Percentiles rank a stretch among this genome's conserved stretches.
Evolutionary conservation across 1,284 basidiomycete genomes (phyloP).

Genomic region (Trichosporon inkin): DNA sequence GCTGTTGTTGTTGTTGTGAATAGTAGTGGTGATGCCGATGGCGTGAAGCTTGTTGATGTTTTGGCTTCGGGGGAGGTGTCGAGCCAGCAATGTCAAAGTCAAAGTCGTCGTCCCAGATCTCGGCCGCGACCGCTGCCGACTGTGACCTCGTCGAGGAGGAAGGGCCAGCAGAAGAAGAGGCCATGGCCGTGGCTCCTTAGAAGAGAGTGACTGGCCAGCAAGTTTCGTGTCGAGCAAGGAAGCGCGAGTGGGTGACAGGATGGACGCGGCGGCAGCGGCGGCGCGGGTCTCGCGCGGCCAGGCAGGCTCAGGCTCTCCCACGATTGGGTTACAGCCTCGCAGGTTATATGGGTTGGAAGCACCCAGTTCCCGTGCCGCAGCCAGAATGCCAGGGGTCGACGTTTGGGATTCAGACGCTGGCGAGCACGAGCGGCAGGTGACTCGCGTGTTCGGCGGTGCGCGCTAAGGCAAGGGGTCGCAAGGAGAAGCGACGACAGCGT

Average conservation of each 20-base stretch:
- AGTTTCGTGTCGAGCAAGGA: not conserved
- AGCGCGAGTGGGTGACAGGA: not conserved
- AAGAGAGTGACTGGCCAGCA: constrained; percentile 3
- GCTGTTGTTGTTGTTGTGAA: not conserved
- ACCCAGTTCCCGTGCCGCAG: constrained; percentile 8
- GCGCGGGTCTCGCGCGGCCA: constrained; percentile 7
- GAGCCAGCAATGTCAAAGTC: constrained; percentile 31
- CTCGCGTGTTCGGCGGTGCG: not conserved
- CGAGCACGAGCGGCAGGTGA: not conserved
- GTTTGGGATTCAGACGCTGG: constrained; percentile 2
- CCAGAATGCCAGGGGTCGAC: constrained; percentile 1
- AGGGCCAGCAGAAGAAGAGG: constrained; percentile 6
- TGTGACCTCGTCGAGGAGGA: constrained; percentile 16
- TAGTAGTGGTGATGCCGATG: not conserved
- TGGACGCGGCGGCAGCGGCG: constrained; percentile 1
- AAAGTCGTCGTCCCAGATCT: constrained; percentile 51
- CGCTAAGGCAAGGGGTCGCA: constrained; percentile 8
- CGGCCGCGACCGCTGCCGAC: constrained; percentile 15
- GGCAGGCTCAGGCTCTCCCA: not conserved
- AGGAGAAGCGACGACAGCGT: constrained; percentile 1
- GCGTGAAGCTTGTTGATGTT: not conserved
- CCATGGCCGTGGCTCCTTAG: not conserved
- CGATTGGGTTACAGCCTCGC: constrained; percentile 3
- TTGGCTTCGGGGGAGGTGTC: constrained; percentile 7
- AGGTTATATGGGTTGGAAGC: constrained; percentile 10